Base-by-base conservation (phyloP, 345 rosid species). In the Eucalyptus erythrocorys region DNA sequence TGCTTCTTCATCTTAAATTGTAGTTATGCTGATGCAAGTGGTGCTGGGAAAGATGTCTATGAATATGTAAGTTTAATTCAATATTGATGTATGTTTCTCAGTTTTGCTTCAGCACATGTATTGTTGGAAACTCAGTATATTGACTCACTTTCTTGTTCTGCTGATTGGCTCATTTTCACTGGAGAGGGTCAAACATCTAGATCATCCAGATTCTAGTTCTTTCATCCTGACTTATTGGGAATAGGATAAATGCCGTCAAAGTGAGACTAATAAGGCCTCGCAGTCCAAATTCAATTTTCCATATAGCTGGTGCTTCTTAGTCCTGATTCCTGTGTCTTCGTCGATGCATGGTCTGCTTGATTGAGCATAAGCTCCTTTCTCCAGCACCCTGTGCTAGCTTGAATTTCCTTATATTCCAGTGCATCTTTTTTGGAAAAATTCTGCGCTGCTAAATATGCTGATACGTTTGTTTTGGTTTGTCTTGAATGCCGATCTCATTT, bases 11-110 rank as follows among this genome's bases (percentile, higher is more conserved):
- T 76, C 84, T 40, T 76, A 40, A 76, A 76, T 21, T 76, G 84
- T 94, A 97, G 98, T 89, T 95, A 97, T 92, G 98, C 98, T 24
- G 99, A 97, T 92, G 93, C 95, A 43, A 97, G 97, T 85, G 99
- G 99, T 55, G 96, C 98, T 89, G 98, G 95, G 43, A 94, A 96
- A 19, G 99, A 95, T 93, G 98, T 97, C 86, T 97, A 96, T 87
- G 99, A 97, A 92, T 96, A 95, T 93, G 99, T 96, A 91, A n/a
- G 51, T 51, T 10, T 87, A 71, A 76, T 76, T 40, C 47, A 37
- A 76, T 11, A 37, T 40, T 40, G 82, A 40, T 76, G 14, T 76
- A 21, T 76, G 5, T 40, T 40, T 40, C 84, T 76, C 84, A 76
- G 82, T 76, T 76, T 76, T 76, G 84, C 47, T 76, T 40, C 47